Evolutionary conservation across 768 basidiomycete species (phyloP), one percentile per base, ranked within the genome.

Genomic region (Steccherinum ochraceum): DNA sequence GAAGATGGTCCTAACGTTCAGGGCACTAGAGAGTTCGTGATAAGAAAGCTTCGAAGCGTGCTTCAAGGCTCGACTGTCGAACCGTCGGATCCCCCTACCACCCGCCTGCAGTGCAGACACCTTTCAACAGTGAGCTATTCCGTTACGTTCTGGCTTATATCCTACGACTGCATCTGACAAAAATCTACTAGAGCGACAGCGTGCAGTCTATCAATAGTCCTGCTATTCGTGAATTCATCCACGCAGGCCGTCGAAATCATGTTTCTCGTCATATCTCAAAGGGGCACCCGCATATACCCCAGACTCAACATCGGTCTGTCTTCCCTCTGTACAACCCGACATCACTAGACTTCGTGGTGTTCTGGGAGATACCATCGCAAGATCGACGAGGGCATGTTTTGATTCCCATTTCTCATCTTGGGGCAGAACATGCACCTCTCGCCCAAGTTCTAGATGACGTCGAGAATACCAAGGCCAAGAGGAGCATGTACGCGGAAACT

Each of bases 401-500:
- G 24, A 56, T 87, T 3, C 70, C 81, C 16, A 81, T 81, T 4
- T 60, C 84, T 20, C 74, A 70, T 13, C 73, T 89, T 11, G 89
- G 91, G 5, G 85, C 88, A 10, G 65, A 73, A 2, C 84, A 89
- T 61, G 88, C 81, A 11, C 67, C 79, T 12, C 71, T 95, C 51
- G 72, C 78, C 16, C 74, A 76, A 45, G 70, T 84, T 30, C 74
- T 93, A 4, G 73, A 79, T 45, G 73, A 77, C 18, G 76, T 79
- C 10, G 81, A 83, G 59, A 71, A 68, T 42, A 75, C 76, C 11
- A 88, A 89, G 66, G 75, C 75, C 20, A 87, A 83, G 53, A 78
- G 92, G 42, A 90, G 80, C 55, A 91, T 96, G 79, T 97, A 92
- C 61, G 91, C 90, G 19, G 92, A 97, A 71, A 95, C 93, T 3